Conservation (phyloP, 2,329 filamentous ascomycete genomes). For the Talaromyces amestolkiae region DNA sequence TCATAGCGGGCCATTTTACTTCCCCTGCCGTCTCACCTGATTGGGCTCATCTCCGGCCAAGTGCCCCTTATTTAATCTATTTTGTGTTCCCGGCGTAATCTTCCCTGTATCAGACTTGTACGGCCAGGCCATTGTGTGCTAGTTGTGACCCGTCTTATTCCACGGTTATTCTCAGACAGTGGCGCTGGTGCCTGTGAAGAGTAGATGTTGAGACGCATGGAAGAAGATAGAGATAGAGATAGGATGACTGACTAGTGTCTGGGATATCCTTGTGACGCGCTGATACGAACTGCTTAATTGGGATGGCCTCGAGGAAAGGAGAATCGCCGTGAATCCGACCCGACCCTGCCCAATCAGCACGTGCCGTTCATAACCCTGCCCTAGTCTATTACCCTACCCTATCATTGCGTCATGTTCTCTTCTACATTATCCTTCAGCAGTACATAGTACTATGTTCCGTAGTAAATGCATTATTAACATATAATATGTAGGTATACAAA, state of each 20-base stretch:
- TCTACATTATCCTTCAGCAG: background rate
- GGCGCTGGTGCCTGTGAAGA: background rate
- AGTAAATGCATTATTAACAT: background rate
- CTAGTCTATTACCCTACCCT: background rate
- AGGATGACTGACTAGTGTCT: background rate
- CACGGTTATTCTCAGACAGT: background rate
- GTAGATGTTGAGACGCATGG: background rate
- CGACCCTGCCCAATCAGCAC: background rate
- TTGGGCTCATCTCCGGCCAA: background rate
- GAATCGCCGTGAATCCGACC: background rate
- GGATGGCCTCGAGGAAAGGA: background rate
- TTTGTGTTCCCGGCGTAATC: background rate
- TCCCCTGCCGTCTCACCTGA: background rate
- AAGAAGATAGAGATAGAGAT: slow-evolving; percentile 1
- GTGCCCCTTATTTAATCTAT: background rate
- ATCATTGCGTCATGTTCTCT: background rate
- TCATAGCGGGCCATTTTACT: background rate
- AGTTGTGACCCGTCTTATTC: background rate
- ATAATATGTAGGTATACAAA: background rate
- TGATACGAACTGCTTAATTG: background rate
- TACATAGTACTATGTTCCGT: background rate
- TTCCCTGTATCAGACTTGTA: background rate
- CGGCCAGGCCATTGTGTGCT: background rate
- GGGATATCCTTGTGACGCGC: background rate
- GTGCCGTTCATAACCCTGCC: background rate